Evolutionary conservation across 805 yeast genomes (phyloP).

Genomic region (Ogataea haglerorum): DNA sequence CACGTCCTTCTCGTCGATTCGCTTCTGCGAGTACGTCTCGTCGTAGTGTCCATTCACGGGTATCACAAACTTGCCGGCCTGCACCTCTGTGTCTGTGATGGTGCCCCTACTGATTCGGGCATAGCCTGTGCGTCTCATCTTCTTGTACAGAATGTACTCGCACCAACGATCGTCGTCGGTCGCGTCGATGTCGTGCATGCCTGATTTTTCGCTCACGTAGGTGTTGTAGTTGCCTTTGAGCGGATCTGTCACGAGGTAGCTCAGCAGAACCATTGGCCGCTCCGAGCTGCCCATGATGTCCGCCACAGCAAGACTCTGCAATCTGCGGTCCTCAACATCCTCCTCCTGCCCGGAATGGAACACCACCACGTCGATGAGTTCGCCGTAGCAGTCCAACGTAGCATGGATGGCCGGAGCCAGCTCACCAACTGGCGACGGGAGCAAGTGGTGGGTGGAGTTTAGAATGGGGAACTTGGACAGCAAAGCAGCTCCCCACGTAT

Average conservation of each 20-base stretch:
- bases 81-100: slow-evolving; percentile 95
- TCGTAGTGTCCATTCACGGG: slow-evolving; percentile 28
- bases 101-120: slow-evolving; percentile 92
- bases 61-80: slow-evolving; percentile 85
- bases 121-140: slow-evolving; percentile 82
- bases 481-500: slow-evolving; percentile 96
- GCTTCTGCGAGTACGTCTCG: slow-evolving; percentile 35
- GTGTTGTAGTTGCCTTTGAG: slow-evolving; percentile 87
- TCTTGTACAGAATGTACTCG: slow-evolving; percentile 88
- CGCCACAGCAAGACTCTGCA: slow-evolving; percentile 74
- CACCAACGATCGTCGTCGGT: slow-evolving; percentile 98
- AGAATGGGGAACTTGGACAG: slow-evolving; percentile 92
- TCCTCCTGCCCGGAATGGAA: slow-evolving; percentile 99
- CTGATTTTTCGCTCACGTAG: slow-evolving; percentile 76
- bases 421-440: slow-evolving; percentile 98
- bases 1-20: slow-evolving; percentile 54
- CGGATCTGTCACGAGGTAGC: slow-evolving; percentile 89
- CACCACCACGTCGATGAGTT: slow-evolving; percentile 84
- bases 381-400: slow-evolving; percentile 87
- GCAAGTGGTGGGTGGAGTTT: slow-evolving; percentile 82
- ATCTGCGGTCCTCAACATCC: slow-evolving; percentile 87
- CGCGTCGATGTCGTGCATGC: slow-evolving; percentile 92
- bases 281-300: slow-evolving; percentile 78
- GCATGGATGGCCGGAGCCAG: slow-evolving; percentile 98
- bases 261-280: slow-evolving; percentile 80